Evolutionary conservation across 2,329 filamentous ascomycete genomes (phyloP).

Genomic region (Alternaria solani): DNA sequence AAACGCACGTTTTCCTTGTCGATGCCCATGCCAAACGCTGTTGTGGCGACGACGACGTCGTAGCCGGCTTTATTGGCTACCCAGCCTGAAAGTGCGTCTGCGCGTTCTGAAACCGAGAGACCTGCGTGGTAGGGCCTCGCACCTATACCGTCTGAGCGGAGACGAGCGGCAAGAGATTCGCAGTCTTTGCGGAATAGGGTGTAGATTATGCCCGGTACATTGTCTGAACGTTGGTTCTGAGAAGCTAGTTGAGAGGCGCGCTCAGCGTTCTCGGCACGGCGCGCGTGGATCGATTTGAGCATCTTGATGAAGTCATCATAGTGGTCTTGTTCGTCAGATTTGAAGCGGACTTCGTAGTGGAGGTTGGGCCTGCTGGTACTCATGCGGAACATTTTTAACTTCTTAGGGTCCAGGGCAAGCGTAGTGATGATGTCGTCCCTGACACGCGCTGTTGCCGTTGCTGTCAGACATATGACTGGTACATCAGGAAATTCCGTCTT

Average conservation of each 20-base stretch:
- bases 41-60: slow-evolving; percentile 93
- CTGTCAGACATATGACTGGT: slow-evolving; percentile 91
- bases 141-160: slow-evolving; percentile 73
- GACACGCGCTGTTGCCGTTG: slow-evolving; percentile 84
- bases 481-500: slow-evolving; percentile 81
- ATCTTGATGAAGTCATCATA: slow-evolving; percentile 78
- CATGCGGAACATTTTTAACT: slow-evolving; percentile 79
- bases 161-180: slow-evolving; percentile 71
- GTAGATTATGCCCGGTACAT: slow-evolving; percentile 81
- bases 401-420: slow-evolving; percentile 70
- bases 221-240: slow-evolving; percentile 62
- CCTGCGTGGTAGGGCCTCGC: slow-evolving; percentile 78
- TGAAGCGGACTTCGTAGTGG: slow-evolving; percentile 89
- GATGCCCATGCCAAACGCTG: slow-evolving; percentile 97
- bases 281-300: slow-evolving; percentile 75
- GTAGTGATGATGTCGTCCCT: slow-evolving; percentile 82
- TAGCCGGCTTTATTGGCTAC: slow-evolving; percentile 77
- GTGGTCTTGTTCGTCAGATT: slow-evolving; percentile 76
- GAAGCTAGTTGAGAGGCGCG: slow-evolving; percentile 67
- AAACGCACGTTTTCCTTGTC: slow-evolving; percentile 95
- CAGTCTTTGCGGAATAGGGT: slow-evolving; percentile 78
- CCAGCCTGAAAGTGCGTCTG: slow-evolving; percentile 75
- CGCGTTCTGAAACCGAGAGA: slow-evolving; percentile 70
- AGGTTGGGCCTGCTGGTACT: slow-evolving; percentile 85
- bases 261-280: slow-evolving; percentile 66